phyloP scores from a whole-genome alignment of 2,329 filamentous ascomycete genomes.

The Colletotrichum sp. region DNA sequence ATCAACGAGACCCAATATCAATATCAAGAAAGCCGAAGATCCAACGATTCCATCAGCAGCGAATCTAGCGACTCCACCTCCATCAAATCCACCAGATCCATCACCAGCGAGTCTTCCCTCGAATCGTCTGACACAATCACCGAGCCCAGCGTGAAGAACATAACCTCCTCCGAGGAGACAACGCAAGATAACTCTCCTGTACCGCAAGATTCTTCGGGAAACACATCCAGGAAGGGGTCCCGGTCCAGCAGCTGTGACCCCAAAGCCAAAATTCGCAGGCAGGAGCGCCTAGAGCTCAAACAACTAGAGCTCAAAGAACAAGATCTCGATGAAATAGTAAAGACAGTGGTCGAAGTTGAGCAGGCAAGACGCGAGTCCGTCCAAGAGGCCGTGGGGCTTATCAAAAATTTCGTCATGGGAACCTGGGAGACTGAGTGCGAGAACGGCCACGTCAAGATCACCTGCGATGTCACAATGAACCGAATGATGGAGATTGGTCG shows the following conservation, averaged over 20 bases:
- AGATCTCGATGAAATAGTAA: too few species aligned
- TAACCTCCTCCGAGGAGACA: neutral
- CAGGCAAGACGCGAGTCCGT: neutral
- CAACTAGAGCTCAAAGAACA: too few species aligned
- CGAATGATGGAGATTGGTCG: neutral
- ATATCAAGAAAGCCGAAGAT: neutral
- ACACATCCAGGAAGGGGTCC: neutral
- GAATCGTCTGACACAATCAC: neutral
- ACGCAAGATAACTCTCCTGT: neutral
- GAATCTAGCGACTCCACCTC: neutral
- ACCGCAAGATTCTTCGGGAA: neutral
- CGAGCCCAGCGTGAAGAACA: neutral
- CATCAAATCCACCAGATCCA: neutral
- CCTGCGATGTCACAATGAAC: constrained; percentile 7
- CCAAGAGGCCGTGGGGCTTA: neutral
- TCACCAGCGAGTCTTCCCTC: neutral
- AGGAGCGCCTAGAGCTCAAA: neutral
- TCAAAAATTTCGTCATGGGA: neutral
- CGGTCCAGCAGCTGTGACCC: neutral
- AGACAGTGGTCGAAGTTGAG: too few species aligned
- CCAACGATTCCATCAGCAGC: neutral
- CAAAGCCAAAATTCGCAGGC: neutral
- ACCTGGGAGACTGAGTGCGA: neutral
- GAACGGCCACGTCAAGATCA: constrained; percentile 11
- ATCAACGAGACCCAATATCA: neutral